These are phyloP conservation scores for Cercophora scortea DNA, from an alignment of 495 filamentous ascomycete genomes.

Conservation along the genomic window DNA sequence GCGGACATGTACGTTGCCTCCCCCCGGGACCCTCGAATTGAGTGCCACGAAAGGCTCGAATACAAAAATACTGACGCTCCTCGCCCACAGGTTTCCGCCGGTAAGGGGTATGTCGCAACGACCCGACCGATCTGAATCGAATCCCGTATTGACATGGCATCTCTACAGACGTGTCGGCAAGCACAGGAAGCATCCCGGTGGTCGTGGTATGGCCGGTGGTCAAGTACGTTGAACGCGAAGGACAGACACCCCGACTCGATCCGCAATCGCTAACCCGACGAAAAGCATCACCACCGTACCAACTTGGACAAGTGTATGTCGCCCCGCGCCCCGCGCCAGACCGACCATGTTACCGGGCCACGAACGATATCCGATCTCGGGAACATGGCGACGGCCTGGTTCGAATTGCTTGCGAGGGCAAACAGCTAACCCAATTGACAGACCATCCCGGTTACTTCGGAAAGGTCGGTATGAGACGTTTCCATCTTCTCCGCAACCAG, in stretches of 20 bases:
- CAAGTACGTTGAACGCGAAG: conserved; percentile 16
- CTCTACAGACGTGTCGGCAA: conserved; percentile 27
- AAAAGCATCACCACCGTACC: conserved; percentile 30
- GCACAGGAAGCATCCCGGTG: conserved; percentile 32
- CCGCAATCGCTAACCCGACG: conserved; percentile 16
- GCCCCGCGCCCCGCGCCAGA: neutral
- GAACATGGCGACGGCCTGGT: conserved; percentile 1
- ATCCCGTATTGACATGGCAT: conserved; percentile 14
- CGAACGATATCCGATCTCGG: neutral
- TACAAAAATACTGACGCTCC: conserved; percentile 11
- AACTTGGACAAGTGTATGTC: conserved; percentile 31
- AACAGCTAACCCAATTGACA: conserved; percentile 14
- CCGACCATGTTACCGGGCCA: neutral
- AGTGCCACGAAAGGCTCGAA: no score
- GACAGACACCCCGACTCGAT: neutral
- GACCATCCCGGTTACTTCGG: conserved; percentile 33
- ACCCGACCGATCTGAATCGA: conserved; percentile 13
- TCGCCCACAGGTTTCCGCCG: conserved; percentile 26
- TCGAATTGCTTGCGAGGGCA: neutral
- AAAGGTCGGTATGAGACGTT: conserved; percentile 31
- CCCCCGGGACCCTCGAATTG: neutral
- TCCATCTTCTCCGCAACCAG: conserved; percentile 29
- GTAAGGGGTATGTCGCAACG: conserved; percentile 28
- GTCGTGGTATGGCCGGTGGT: conserved; percentile 34
- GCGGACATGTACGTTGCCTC: conserved; percentile 25